phyloP scores from a whole-genome alignment of 495 filamentous ascomycete genomes.

The Hypomontagnella submonticulosa region DNA sequence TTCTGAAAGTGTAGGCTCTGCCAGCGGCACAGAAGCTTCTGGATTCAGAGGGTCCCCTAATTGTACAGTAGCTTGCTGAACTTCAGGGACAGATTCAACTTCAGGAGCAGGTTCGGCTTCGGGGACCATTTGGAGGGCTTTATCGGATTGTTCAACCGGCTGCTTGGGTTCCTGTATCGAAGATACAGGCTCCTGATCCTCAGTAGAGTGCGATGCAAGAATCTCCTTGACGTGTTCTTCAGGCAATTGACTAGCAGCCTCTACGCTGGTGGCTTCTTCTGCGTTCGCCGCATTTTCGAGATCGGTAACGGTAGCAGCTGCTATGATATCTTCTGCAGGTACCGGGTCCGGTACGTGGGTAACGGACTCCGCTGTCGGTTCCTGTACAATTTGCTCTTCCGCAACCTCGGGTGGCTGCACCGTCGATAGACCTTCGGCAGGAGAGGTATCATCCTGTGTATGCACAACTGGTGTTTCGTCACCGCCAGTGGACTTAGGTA shows the following conservation, averaged over 20 bases:
- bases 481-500: not conserved
- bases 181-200: slow-evolving; percentile 6
- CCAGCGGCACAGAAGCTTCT: no score
- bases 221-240: slow-evolving; percentile 12
- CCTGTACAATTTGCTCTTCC: slow-evolving; percentile 5
- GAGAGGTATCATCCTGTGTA: slow-evolving; percentile 2
- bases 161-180: slow-evolving; percentile 13
- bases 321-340: not conserved
- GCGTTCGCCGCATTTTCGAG: not conserved
- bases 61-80: not conserved
- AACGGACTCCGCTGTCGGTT: slow-evolving; percentile 1
- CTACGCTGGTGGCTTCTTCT: not conserved
- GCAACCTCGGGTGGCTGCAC: slow-evolving; percentile 4
- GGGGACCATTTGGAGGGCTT: not conserved
- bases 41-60: not conserved
- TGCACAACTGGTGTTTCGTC: slow-evolving; percentile 9
- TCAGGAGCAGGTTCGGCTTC: slow-evolving; percentile 20
- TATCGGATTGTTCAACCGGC: not conserved
- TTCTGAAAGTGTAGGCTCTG: slow-evolving; percentile 5
- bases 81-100: slow-evolving; percentile 6
- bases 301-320: not conserved
- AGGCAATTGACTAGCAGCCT: not conserved
- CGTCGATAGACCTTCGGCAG: not conserved
- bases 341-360: not conserved
- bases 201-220: not conserved